phyloP scores from a whole-genome alignment of 345 rosid genomes.

The Leavenworthia alabamica region DNA sequence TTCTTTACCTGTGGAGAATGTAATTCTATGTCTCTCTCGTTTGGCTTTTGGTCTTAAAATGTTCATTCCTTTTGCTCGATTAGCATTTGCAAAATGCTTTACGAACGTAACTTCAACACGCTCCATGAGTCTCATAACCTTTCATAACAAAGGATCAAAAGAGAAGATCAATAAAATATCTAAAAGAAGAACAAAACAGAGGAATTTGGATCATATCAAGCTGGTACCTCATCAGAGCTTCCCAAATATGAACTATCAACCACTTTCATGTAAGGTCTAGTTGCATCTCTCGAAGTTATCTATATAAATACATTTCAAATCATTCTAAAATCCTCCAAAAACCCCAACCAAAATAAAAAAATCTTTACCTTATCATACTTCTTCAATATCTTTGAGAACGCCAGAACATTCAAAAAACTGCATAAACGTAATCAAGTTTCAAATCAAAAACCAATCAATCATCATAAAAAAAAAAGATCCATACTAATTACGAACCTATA shows the following conservation, averaged over 20 bases:
- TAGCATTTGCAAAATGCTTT: slow-evolving; percentile 59
- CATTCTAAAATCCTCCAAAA: background rate
- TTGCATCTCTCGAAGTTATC: slow-evolving; percentile 57
- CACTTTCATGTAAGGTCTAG: slow-evolving; percentile 50
- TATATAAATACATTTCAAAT: slow-evolving; percentile 22
- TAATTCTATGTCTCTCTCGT: slow-evolving; percentile 47
- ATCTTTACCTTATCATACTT: slow-evolving; percentile 75
- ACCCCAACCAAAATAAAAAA: too few species aligned
- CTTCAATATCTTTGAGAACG: slow-evolving; percentile 78
- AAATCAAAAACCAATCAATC: background rate
- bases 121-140: slow-evolving; percentile 55
- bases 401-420: slow-evolving; percentile 69
- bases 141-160: too few species aligned
- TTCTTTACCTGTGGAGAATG: slow-evolving; percentile 51
- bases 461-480: background rate
- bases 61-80: slow-evolving; percentile 52
- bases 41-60: slow-evolving; percentile 45
- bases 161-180: background rate
- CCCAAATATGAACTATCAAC: slow-evolving; percentile 69
- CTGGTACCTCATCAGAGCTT: slow-evolving; percentile 64
- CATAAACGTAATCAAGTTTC: background rate
- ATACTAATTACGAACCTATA: slow-evolving; percentile 16
- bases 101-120: slow-evolving; percentile 58
- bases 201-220: background rate
- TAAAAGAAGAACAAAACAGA: background rate